Evolutionary conservation across 768 basidiomycete species (phyloP).

Genomic region (Asterophora lycoperdoides): DNA sequence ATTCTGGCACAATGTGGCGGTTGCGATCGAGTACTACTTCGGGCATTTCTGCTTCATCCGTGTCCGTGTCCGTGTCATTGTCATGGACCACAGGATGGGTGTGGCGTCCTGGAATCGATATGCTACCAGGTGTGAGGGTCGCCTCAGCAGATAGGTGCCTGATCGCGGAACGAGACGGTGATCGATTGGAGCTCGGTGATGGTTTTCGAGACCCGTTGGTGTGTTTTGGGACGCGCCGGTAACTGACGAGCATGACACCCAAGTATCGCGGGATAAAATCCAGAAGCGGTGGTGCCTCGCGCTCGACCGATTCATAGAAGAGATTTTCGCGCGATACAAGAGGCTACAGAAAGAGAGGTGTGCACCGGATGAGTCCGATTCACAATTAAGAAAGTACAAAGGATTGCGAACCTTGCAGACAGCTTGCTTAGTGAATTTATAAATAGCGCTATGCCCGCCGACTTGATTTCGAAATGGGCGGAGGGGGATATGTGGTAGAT

Average conservation of each 20-base stretch:
- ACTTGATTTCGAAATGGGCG: conserved; percentile 97
- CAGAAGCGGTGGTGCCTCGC: conserved; percentile 86
- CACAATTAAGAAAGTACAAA: conserved; percentile 13
- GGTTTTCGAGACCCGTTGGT: conserved; percentile 19
- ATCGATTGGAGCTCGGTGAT: conserved; percentile 17
- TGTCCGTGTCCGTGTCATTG: conserved; percentile 47
- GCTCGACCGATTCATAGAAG: conserved; percentile 96
- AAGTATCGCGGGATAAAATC: conserved; percentile 97
- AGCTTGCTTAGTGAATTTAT: conserved; percentile 95
- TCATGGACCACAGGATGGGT: conserved; percentile 21
- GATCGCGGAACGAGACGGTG: conserved; percentile 19
- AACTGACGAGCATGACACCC: conserved; percentile 97
- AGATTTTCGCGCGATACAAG: conserved; percentile 95
- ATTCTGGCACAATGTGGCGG: conserved; percentile 94
- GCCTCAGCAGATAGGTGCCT: conserved; percentile 24
- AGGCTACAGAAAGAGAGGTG: conserved; percentile 51
- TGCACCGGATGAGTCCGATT: conserved; percentile 19
- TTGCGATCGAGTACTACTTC: conserved; percentile 91
- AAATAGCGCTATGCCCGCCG: conserved; percentile 95
- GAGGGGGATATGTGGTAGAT: conserved; percentile 84
- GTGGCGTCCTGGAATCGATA: conserved; percentile 15
- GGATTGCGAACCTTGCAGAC: conserved; percentile 86
- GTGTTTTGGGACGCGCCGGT: conserved; percentile 68
- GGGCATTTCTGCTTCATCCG: conserved; percentile 81
- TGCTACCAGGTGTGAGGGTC: conserved; percentile 13